Percentiles rank a stretch among this genome's conserved stretches.
phyloP scores from a whole-genome alignment of 176 grass and related monocot genomes.

The Themeda triandra region DNA sequence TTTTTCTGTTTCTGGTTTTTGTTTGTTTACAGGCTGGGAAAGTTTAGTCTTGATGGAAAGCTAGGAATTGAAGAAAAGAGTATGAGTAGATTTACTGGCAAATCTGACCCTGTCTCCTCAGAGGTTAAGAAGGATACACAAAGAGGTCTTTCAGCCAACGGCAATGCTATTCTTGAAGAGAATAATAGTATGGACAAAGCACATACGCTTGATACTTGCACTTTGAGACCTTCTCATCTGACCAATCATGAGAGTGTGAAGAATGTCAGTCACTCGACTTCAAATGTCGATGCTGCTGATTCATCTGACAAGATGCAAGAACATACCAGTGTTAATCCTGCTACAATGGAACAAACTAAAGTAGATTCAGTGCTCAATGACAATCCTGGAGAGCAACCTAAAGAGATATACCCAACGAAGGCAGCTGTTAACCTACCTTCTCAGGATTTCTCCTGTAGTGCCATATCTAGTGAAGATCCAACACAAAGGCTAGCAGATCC shows the following conservation, averaged over 20 bases:
- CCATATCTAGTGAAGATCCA: conserved; percentile 46
- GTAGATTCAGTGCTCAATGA: not conserved
- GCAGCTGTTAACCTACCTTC: conserved; percentile 26
- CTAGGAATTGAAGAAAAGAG: conserved; percentile 50
- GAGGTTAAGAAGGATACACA: conserved; percentile 40
- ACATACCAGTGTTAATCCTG: conserved; percentile 26
- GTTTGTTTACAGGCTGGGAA: conserved; percentile 60
- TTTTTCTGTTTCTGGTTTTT: conserved; percentile 45
- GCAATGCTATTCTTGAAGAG: conserved; percentile 31
- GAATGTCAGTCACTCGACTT: conserved; percentile 4
- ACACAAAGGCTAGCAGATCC: conserved; percentile 26
- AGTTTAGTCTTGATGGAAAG: conserved; percentile 70
- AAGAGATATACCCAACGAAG: conserved; percentile 32
- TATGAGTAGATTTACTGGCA: conserved; percentile 28
- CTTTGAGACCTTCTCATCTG: conserved; percentile 38
- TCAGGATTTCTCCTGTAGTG: conserved; percentile 25
- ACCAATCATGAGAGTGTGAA: conserved; percentile 25
- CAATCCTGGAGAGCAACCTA: conserved; percentile 30
- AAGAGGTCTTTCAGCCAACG: conserved; percentile 39
- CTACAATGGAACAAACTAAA: conserved; percentile 29
- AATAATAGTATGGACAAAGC: conserved; percentile 35
- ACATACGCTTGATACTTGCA: conserved; percentile 43
- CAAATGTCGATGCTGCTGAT: conserved; percentile 15
- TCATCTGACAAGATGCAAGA: conserved; percentile 31
- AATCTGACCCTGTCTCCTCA: conserved; percentile 18